Evolutionary conservation across 2,329 filamentous ascomycete species (phyloP).

Genomic region (Aureobasidium zeae): DNA sequence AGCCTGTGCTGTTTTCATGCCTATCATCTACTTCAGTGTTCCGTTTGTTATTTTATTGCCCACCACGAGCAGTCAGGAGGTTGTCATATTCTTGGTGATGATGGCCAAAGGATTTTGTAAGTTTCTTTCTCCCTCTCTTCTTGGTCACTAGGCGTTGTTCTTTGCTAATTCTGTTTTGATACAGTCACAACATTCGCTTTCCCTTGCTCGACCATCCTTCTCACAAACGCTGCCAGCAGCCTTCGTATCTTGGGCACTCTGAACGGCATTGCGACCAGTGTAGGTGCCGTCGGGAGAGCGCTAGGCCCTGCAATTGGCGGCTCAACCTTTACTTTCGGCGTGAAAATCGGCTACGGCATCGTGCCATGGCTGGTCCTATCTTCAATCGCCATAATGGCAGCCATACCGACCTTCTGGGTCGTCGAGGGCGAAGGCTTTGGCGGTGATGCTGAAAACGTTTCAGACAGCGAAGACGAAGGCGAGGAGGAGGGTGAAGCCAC

Average conservation of each 20-base stretch:
- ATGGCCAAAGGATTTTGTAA: constrained; percentile 58
- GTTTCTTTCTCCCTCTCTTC: neutral
- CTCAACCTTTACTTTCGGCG: constrained; percentile 63
- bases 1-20: constrained; percentile 57
- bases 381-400: constrained; percentile 52
- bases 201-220: constrained; percentile 77
- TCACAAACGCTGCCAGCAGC: constrained; percentile 76
- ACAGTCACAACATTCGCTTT: constrained; percentile 67
- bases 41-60: constrained; percentile 66
- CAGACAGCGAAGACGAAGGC: constrained; percentile 29
- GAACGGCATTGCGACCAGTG: constrained; percentile 81
- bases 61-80: constrained; percentile 43
- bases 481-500: no score
- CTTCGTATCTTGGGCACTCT: constrained; percentile 73
- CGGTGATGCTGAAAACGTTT: constrained; percentile 28
- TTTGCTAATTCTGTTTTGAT: neutral
- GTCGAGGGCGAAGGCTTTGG: constrained; percentile 63
- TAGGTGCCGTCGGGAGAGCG: constrained; percentile 71
- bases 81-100: constrained; percentile 56
- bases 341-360: constrained; percentile 65
- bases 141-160: neutral
- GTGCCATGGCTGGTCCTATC: constrained; percentile 75
- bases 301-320: constrained; percentile 68
- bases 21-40: constrained; percentile 68
- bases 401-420: constrained; percentile 64